Evolutionary conservation across 2,329 filamentous ascomycete species (phyloP).

Genomic region (Drechslerella dactyloides): DNA sequence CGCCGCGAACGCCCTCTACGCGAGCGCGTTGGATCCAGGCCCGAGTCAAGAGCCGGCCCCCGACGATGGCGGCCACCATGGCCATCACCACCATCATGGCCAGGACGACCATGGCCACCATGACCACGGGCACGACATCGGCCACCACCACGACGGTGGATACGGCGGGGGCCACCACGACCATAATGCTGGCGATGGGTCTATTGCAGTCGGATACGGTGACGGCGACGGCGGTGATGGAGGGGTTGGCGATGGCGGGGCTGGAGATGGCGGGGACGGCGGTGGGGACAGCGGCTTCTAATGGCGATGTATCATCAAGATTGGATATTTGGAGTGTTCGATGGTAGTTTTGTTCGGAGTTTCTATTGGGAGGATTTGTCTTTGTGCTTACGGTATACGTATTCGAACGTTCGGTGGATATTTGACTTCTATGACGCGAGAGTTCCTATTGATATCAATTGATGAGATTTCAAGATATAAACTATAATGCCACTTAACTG

Average conservation of each 20-base stretch:
- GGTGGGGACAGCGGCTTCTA: conserved; percentile 1
- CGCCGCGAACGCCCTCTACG: conserved; percentile 20
- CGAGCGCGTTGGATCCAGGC: conserved; percentile 10
- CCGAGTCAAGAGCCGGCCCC: background rate
- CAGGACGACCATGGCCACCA: background rate
- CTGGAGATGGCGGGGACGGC: conserved; percentile 1
- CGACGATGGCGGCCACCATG: background rate
- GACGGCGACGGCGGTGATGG: background rate
- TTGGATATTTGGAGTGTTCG: background rate
- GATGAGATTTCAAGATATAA: no score
- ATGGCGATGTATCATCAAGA: no score
- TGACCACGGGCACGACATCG: background rate
- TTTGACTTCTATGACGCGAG: no score
- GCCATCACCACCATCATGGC: background rate
- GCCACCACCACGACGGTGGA: background rate
- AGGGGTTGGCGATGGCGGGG: background rate
- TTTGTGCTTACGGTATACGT: no score
- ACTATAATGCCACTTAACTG: no score
- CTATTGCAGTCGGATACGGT: background rate
- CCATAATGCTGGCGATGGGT: conserved; percentile 3
- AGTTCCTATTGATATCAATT: no score
- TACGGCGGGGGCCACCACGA: background rate
- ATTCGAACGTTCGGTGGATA: no score
- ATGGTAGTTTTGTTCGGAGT: no score
- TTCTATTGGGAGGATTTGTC: no score